phyloP scores from a whole-genome alignment of 2,329 filamentous ascomycete species.

The Colletotrichum limetticola region DNA sequence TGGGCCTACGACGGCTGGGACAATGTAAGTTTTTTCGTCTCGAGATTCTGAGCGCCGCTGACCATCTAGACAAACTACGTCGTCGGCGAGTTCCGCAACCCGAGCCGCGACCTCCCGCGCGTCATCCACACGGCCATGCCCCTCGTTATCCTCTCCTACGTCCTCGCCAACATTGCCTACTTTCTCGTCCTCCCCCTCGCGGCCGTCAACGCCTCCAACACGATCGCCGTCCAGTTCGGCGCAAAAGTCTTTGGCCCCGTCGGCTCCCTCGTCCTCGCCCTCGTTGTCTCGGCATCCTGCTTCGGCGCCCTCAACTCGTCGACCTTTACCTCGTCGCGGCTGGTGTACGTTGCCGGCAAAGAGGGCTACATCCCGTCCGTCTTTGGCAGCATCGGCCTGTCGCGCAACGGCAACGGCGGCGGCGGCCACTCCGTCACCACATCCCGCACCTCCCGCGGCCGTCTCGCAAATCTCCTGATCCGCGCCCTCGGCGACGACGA shows the following conservation, averaged over 20 bases:
- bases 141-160: constrained; percentile 88
- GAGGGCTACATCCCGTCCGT: constrained; percentile 90
- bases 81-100: constrained; percentile 95
- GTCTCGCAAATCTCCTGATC: constrained; percentile 68
- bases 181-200: constrained; percentile 89
- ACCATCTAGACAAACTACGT: constrained; percentile 88
- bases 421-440: constrained; percentile 51
- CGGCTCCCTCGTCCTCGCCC: constrained; percentile 84
- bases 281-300: constrained; percentile 91
- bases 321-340: constrained; percentile 89
- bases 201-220: constrained; percentile 88
- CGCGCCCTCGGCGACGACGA: constrained; percentile 79
- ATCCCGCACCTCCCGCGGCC: constrained; percentile 62
- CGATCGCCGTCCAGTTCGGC: constrained; percentile 95
- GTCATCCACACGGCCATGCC: constrained; percentile 98
- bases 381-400: constrained; percentile 85
- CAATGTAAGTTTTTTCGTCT: constrained; percentile 73
- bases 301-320: constrained; percentile 95
- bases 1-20: constrained; percentile 99
- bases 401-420: constrained; percentile 42
- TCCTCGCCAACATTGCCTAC: constrained; percentile 92
- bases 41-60: constrained; percentile 25
- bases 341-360: constrained; percentile 94
- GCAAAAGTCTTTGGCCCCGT: constrained; percentile 86
- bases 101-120: constrained; percentile 86